A percentile compares a stretch with the other conserved stretches of the same genome.
phyloP scores from a whole-genome alignment of 1,284 basidiomycete species.

The Puccinia novopanici region DNA sequence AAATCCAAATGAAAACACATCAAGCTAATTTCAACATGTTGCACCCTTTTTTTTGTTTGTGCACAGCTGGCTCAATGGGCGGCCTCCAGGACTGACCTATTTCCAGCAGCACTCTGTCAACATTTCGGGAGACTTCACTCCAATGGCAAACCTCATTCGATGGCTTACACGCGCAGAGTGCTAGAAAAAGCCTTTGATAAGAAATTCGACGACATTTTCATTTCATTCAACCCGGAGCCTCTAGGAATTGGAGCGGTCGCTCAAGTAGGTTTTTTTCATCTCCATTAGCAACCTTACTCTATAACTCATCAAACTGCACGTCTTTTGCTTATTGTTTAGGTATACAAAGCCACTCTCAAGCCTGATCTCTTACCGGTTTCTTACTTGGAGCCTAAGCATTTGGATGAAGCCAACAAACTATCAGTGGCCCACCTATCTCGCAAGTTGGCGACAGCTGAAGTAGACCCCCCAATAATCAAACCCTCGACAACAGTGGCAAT shows the following conservation, averaged over 20 bases:
- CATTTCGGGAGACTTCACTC: constrained; percentile 86
- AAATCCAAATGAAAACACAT: background rate
- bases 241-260: constrained; percentile 98
- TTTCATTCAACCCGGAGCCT: constrained; percentile 80
- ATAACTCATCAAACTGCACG: constrained; percentile 13
- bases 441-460: constrained; percentile 64
- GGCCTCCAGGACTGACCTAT: constrained; percentile 88
- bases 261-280: constrained; percentile 66
- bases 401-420: constrained; percentile 55
- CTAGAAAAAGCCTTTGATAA: constrained; percentile 79
- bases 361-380: constrained; percentile 77
- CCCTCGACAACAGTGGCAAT: constrained; percentile 86
- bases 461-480: constrained; percentile 65
- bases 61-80: constrained; percentile 94
- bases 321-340: constrained; percentile 61
- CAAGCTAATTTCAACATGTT: background rate
- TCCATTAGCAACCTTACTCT: background rate
- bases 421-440: constrained; percentile 52
- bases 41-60: constrained; percentile 44
- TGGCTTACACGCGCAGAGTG: constrained; percentile 77
- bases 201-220: constrained; percentile 82
- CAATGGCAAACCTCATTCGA: constrained; percentile 77
- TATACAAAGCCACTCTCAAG: constrained; percentile 81
- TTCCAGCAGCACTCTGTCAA: constrained; percentile 86
- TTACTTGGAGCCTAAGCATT: constrained; percentile 71